Conservation (phyloP, 1,284 basidiomycete genomes). For the Pisolithus thermaeus region DNA sequence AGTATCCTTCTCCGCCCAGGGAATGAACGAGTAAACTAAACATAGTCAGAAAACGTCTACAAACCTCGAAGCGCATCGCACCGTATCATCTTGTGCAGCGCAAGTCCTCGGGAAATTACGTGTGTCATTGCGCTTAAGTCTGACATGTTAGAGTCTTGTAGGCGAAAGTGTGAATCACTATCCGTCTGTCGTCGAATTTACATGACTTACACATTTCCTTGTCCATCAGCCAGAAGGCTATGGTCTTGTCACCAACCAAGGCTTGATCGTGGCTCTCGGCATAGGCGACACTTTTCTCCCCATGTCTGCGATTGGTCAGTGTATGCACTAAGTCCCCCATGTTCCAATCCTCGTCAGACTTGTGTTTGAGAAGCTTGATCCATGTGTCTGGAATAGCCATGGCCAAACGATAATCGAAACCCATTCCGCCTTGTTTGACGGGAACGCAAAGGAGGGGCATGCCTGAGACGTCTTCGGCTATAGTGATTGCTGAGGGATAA, state of each 20-base stretch:
- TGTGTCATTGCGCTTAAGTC: slow-evolving; percentile 83
- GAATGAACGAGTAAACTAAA: slow-evolving; percentile 82
- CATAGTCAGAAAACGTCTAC: slow-evolving; percentile 2
- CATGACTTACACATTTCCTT: slow-evolving; percentile 88
- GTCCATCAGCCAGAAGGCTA: slow-evolving; percentile 99
- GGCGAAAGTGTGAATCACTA: slow-evolving; percentile 32
- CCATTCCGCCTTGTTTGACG: slow-evolving; percentile 80
- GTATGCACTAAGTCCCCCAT: slow-evolving; percentile 86
- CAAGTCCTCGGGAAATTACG: slow-evolving; percentile 82
- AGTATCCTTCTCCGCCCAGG: slow-evolving; percentile 93
- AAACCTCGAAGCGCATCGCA: slow-evolving; percentile 24
- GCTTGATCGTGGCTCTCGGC: slow-evolving; percentile 98
- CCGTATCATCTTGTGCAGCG: slow-evolving; percentile 98
- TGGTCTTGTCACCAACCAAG: slow-evolving; percentile 94
- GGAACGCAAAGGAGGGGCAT: slow-evolving; percentile 94
- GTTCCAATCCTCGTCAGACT: slow-evolving; percentile 84
- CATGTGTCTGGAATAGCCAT: slow-evolving; percentile 99
- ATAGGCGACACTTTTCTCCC: slow-evolving; percentile 92
- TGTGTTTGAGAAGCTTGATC: slow-evolving; percentile 98
- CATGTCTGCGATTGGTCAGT: slow-evolving; percentile 82
- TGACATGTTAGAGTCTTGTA: slow-evolving; percentile 90
- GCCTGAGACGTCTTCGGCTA: slow-evolving; percentile 97
- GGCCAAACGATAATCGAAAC: slow-evolving; percentile 95
- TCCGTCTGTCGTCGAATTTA: slow-evolving; percentile 1
- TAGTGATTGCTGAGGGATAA: slow-evolving; percentile 80